Conservation (phyloP, 2,329 filamentous ascomycete species). For the Aspergillus aculeatus region DNA sequence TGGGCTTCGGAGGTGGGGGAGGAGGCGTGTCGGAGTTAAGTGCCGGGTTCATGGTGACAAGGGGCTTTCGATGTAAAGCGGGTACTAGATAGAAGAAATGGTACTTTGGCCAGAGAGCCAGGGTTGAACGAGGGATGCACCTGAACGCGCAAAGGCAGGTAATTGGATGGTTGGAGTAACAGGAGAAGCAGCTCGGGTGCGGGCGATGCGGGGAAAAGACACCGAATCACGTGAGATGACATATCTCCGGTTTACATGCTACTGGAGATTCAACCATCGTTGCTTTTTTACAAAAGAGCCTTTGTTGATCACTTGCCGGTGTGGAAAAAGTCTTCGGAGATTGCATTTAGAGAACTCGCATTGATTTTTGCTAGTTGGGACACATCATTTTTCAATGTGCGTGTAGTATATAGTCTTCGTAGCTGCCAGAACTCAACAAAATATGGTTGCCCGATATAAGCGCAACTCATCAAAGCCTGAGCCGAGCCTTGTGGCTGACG, state of each 20-base stretch:
- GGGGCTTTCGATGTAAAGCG: conserved; percentile 7
- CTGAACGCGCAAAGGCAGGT: background rate
- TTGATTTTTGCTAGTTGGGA: background rate
- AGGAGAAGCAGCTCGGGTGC: background rate
- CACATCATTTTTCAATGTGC: background rate
- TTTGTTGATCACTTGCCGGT: background rate
- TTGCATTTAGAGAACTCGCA: background rate
- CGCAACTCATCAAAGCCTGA: background rate
- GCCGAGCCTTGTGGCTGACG: background rate
- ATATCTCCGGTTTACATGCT: background rate
- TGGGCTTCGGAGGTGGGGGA: conserved; percentile 69
- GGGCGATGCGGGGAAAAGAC: conserved; percentile 5
- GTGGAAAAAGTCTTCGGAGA: background rate
- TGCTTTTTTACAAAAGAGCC: background rate
- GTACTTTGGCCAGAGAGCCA: background rate
- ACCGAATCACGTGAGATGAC: background rate
- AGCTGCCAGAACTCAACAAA: background rate
- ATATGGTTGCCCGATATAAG: background rate
- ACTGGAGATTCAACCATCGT: background rate
- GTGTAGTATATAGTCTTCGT: background rate
- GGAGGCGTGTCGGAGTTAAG: conserved; percentile 60
- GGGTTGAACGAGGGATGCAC: background rate
- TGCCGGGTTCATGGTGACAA: conserved; percentile 22
- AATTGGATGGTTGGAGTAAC: conserved; percentile 3
- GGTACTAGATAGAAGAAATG: background rate